Percentiles rank a stretch among this genome's conserved stretches.
phyloP scores from a whole-genome alignment of 139 green algal genomes.

The Tetraselmis striata region DNA sequence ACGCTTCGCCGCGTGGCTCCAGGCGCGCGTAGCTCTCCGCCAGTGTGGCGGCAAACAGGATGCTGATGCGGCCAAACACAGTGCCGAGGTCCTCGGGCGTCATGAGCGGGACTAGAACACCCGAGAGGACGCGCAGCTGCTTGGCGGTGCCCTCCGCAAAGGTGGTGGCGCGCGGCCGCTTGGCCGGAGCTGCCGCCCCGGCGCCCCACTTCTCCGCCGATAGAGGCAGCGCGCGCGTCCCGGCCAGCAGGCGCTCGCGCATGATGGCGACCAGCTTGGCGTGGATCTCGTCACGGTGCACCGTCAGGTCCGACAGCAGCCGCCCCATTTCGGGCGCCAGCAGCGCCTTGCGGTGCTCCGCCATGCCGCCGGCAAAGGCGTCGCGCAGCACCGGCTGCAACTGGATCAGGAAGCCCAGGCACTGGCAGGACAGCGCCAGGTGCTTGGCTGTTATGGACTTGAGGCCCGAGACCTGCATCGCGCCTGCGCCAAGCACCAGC shows the following conservation, averaged over 20 bases:
- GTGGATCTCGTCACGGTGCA: constrained; percentile 76
- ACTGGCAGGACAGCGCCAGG: constrained; percentile 64
- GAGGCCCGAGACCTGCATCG: constrained; percentile 82
- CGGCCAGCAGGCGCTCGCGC: constrained; percentile 46
- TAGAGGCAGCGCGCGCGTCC: background rate
- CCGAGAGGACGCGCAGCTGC: background rate
- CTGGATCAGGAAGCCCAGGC: constrained; percentile 35
- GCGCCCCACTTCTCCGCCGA: background rate
- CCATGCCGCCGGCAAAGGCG: background rate
- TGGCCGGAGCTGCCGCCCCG: background rate
- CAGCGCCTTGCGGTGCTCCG: background rate
- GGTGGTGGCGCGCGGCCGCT: background rate
- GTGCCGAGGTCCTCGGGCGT: background rate
- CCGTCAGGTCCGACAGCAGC: constrained; percentile 52
- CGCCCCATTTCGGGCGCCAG: background rate
- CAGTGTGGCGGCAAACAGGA: background rate
- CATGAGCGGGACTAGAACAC: background rate
- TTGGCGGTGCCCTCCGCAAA: background rate
- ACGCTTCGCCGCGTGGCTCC: background rate
- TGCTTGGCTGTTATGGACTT: constrained; percentile 92
- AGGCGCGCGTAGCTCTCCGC: background rate
- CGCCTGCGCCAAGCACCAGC: constrained; percentile 84
- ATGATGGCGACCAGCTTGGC: constrained; percentile 93
- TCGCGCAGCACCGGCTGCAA: constrained; percentile 30
- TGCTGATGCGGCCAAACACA: background rate